These are phyloP conservation scores for Datisca glomerata DNA, from an alignment of 306 rosid genomes.

Conservation along the genomic window DNA sequence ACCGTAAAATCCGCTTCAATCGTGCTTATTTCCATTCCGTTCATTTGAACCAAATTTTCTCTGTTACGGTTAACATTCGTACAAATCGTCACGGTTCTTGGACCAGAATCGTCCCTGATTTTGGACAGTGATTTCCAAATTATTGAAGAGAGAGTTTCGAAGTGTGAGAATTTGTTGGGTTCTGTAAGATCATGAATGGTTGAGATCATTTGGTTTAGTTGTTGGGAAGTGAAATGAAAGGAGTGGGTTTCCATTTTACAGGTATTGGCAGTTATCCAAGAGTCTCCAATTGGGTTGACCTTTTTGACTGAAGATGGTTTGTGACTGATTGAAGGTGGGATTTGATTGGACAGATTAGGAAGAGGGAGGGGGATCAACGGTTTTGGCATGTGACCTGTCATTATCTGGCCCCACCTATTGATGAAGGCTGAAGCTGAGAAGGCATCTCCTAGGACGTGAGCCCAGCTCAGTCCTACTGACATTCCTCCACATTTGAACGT, in stretches of 20 bases:
- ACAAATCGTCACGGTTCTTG: constrained; percentile 37
- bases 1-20: constrained; percentile 27
- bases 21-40: constrained; percentile 34
- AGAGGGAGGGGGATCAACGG: constrained; percentile 11
- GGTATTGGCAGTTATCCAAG: constrained; percentile 23
- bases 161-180: constrained; percentile 10
- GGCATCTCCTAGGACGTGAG: constrained; percentile 70
- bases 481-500: constrained; percentile 74
- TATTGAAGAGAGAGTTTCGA: constrained; percentile 42
- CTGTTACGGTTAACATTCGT: constrained; percentile 2
- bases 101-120: constrained; percentile 18
- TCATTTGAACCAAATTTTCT: constrained; percentile 23
- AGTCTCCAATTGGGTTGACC: constrained; percentile 26
- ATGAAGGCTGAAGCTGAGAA: constrained; percentile 57
- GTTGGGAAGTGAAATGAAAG: constrained; percentile 27
- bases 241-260: constrained; percentile 27
- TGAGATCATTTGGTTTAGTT: constrained; percentile 26
- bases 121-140: constrained; percentile 49
- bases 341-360: constrained; percentile 1
- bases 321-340: neutral
- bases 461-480: constrained; percentile 67
- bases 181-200: constrained; percentile 1
- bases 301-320: constrained; percentile 23
- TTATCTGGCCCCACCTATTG: constrained; percentile 32
- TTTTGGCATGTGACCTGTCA: constrained; percentile 23